Base-by-base conservation (phyloP, 2,329 filamentous ascomycete species). In the Cladosporium sphaerospermum region DNA sequence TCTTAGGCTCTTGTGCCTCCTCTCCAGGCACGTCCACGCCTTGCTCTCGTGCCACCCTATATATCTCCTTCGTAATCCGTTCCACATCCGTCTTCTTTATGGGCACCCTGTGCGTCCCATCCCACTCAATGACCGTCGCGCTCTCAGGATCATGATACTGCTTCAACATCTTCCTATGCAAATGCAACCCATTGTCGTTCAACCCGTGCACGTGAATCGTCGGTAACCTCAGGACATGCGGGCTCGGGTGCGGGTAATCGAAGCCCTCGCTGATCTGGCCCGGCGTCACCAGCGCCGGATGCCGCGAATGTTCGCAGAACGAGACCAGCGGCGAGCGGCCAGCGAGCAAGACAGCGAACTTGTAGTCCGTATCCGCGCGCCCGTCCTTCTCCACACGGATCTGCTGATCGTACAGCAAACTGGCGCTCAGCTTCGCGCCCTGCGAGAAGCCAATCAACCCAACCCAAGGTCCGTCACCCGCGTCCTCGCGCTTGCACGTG, bases 171-270 rank as follows among this genome's bases (percentile, higher is more conserved):
- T 75, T 71, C 52, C 76, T 69, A 64, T 88, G 85, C 42, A 80
- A 68, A 54, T 78, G 70, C 19, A 89, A 62, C 0, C 82, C 82
- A 0, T 77, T 73, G 67, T 86, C 83, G 14, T 72, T 71, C 56
- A 82, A 59, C 0, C 85, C 85, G 69, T 88, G 84, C 1, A 88
- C 82, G 69, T 88, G 85, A 4, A 88, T 66, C 0, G 84, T 86
- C 31, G 83, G 83, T 44, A 82, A 60, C 28, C 64, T 70, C 54
- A 86, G 63, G 19, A 80, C 57, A 61, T 78, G 74, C n/a, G 74
- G 73, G 48, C 67, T 68, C 19, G 65, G 63, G 11, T 75, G 71
- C 23, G 76, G 61, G 45, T 59, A 72, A 40, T 69, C 64, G 42
- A 73, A 73, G 18, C 74, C 73, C 41, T 77, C 75, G 19, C 67